Evolutionary conservation across 371 early-diverging fungal genomes (phyloP).

Genomic region (Syncephalastrum sp.): DNA sequence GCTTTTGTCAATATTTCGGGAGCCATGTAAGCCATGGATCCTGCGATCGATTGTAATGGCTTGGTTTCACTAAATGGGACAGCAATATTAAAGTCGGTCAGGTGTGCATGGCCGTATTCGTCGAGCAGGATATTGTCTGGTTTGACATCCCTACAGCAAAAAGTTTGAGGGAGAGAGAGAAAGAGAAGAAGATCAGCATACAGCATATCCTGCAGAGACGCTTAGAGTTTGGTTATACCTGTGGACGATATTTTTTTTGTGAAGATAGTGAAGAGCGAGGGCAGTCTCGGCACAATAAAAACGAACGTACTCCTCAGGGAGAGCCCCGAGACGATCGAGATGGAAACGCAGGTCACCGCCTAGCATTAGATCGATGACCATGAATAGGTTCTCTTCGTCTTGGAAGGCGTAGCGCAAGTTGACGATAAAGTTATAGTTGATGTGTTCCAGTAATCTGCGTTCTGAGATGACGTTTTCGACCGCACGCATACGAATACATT

Average conservation of each 20-base stretch:
- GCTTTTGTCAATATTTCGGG: slow-evolving; percentile 71
- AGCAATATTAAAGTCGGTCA: slow-evolving; percentile 89
- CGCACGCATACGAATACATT: slow-evolving; percentile 55
- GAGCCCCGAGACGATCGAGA: slow-evolving; percentile 55
- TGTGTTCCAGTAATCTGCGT: slow-evolving; percentile 48
- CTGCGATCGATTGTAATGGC: slow-evolving; percentile 66
- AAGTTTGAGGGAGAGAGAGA: not conserved
- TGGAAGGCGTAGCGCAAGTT: slow-evolving; percentile 79
- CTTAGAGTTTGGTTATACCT: slow-evolving; percentile 28
- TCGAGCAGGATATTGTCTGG: slow-evolving; percentile 91
- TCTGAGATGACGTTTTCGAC: slow-evolving; percentile 57
- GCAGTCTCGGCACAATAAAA: slow-evolving; percentile 78
- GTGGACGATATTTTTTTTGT: slow-evolving; percentile 58
- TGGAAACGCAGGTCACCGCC: slow-evolving; percentile 89
- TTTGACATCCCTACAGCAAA: slow-evolving; percentile 67
- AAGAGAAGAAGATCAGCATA: not conserved
- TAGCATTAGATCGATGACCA: slow-evolving; percentile 75
- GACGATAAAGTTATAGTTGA: slow-evolving; percentile 49
- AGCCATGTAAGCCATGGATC: slow-evolving; percentile 76
- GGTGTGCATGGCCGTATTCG: slow-evolving; percentile 76
- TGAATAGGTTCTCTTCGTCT: slow-evolving; percentile 75
- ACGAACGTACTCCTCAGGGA: slow-evolving; percentile 69
- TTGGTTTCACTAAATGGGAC: slow-evolving; percentile 57
- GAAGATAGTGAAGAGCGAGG: slow-evolving; percentile 67
- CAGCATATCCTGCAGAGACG: not conserved